Evolutionary conservation across 139 green algal genomes (phyloP), one percentile per base, ranked within the genome.

Genomic region (Coelastrella sp.): DNA sequence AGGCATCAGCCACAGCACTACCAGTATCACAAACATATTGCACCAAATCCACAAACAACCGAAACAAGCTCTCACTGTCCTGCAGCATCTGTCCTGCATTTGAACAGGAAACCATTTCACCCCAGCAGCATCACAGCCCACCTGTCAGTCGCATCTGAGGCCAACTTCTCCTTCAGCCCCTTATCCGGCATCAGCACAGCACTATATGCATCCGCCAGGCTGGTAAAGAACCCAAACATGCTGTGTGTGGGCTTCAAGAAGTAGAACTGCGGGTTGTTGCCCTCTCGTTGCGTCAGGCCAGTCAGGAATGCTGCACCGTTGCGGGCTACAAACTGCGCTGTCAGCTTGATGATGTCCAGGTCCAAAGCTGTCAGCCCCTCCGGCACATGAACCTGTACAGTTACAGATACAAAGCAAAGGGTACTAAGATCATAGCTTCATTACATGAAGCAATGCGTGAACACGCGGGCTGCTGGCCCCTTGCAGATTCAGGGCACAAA

Each of bases 231-330:
- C 61, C 90, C 92, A 90, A 99, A 98, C 90, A 99, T 92, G 20
- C 90, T 96, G 95, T 99, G 97, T 0, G 97, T 99, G 79, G 97
- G 97, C 95, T 98, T 99, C 23, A 99, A 92, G 93, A 99, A 99
- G 93, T 97, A 95, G 91, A 99, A 99, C 91, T 97, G 60, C 7
- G 83, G 83, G 66, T 88, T 88, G 68, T 60, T 80, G 19, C 20
- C 83, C 76, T 91, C 87, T 3, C 82, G 74, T 7, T 20, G 23
- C 22, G 73, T 83, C n/a, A 89, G 85, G 7, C 85, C 85, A 54
- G 95, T 96, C 57, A 98, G 93, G 92, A 98, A 98, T 60, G 22
- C 92, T 82, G 98, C 97, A 58, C 98, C 98, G 90, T 99, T 99
- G 13, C 97, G 90, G 22, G 98, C 98, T 64, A 98, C 97, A 90